Base-by-base conservation (phyloP, 2,329 filamentous ascomycete genomes). In the Botrytis hyacinthi region DNA sequence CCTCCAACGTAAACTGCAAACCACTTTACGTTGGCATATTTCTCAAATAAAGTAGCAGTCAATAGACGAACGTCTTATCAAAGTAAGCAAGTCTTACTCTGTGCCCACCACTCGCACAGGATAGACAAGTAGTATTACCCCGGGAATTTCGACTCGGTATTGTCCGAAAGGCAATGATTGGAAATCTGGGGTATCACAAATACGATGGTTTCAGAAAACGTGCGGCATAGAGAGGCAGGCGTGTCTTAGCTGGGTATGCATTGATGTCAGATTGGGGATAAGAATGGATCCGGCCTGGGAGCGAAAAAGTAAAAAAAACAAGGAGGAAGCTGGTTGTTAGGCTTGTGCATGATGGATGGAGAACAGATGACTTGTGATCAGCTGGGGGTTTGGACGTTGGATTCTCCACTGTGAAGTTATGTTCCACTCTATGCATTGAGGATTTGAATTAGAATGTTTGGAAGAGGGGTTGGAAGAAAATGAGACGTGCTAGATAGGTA, bases 311-410 rank as follows among this genome's bases (percentile, higher is more conserved):
- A 18, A 29, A 35, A 65, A 66, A 35, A 29, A 48, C 29, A 46
- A 44, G 42, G 63, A 32, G 63, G 63, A 35, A 42, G 61, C 16
- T 63, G 61, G 37, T 26, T 16, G 40, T 29, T 7, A 20, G 26
- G 37, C 37, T n/a, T 42, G 26, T 48, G 42, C 44, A 51, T 66
- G 44, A 61, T 48, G 51, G 51, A 29, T 37, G 18, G 10, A 37
- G 63, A 66, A 48, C 63, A 35, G 42, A 66, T 66, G 29, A 66
- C 44, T 35, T 66, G 60, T 48, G 44, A 51, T 66, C 63, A 66
- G 63, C 63, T 66, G 63, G 63, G 35, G 26, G 37, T 63, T 29
- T n/a, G 37, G 37, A 29, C 22, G 20, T 32, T 65, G 7, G 26
- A 16, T n/a, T 44, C n/a, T 29, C 40, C 61, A 29, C 14, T 40